Percentiles rank a stretch among this genome's conserved stretches.
Conservation (phyloP, 2,329 filamentous ascomycete genomes). For the Clarireedia monteithiana region DNA sequence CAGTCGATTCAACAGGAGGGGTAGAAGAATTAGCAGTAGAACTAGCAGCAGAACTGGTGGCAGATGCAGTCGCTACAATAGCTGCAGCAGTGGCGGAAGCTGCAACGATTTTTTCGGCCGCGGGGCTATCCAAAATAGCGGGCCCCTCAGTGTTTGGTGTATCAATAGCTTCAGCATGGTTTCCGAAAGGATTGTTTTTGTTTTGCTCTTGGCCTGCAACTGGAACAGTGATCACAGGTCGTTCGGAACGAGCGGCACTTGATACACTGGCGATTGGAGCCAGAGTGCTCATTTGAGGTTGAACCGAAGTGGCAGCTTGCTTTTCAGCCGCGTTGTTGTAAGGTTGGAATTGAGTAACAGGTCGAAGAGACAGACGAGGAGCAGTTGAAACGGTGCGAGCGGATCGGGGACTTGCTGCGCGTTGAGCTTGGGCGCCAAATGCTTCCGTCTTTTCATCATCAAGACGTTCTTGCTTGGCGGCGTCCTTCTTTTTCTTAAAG, state of each 20-base stretch:
- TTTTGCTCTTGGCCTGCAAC: constrained; percentile 37
- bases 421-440: constrained; percentile 13
- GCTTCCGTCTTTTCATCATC: constrained; percentile 58
- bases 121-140: constrained; percentile 33
- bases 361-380: constrained; percentile 76
- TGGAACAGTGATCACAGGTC: background rate
- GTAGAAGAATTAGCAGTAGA: background rate
- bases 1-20: constrained; percentile 19
- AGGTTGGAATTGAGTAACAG: constrained; percentile 76
- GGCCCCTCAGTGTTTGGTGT: constrained; percentile 35
- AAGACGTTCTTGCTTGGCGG: constrained; percentile 42
- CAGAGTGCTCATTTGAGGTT: background rate
- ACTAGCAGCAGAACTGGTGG: background rate
- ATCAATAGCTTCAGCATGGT: constrained; percentile 45
- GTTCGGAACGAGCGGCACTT: background rate
- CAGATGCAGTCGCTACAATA: constrained; percentile 18
- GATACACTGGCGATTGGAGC: background rate
- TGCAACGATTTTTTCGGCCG: constrained; percentile 32
- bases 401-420: constrained; percentile 17
- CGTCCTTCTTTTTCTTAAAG: constrained; percentile 63
- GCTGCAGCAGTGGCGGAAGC: constrained; percentile 12
- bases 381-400: constrained; percentile 41
- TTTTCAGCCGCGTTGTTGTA: constrained; percentile 39
- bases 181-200: constrained; percentile 64
- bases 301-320: background rate